Evolutionary conservation across 164 flowering plant genomes (phyloP).

Genomic region (Warburgia ugandensis): DNA sequence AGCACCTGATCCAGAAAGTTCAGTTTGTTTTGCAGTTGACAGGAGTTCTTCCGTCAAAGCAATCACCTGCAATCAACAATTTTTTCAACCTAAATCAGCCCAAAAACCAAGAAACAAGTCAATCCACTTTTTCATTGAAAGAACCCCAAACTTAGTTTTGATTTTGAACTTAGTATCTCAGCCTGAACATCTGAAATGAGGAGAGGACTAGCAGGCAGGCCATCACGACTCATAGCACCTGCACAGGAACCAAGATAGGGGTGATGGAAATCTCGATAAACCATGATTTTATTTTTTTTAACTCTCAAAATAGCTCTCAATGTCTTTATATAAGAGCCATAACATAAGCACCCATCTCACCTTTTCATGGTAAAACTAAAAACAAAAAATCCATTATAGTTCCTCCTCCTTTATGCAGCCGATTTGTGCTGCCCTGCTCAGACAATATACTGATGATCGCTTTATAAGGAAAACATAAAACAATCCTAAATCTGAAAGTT

Average conservation of each 20-base stretch:
- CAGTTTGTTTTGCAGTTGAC: slow-evolving; percentile 74
- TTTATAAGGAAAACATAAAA: slow-evolving; percentile 21
- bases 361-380: slow-evolving; percentile 35
- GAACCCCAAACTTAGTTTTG: slow-evolving; percentile 16
- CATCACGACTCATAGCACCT: slow-evolving; percentile 77
- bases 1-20: slow-evolving; percentile 31
- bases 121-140: slow-evolving; percentile 3
- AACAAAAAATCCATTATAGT: slow-evolving; percentile 15
- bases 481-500: neutral
- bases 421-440: slow-evolving; percentile 32
- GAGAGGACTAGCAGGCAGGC: slow-evolving; percentile 49
- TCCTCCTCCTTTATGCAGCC: slow-evolving; percentile 26
- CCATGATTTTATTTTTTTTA: slow-evolving; percentile 15
- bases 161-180: slow-evolving; percentile 57
- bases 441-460: slow-evolving; percentile 41
- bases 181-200: slow-evolving; percentile 70
- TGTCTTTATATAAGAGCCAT: slow-evolving; percentile 8
- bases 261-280: slow-evolving; percentile 64
- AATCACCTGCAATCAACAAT: slow-evolving; percentile 64
- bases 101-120: slow-evolving; percentile 5
- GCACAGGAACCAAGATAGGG: slow-evolving; percentile 82
- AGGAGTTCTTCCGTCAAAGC: slow-evolving; percentile 88
- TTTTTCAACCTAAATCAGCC: slow-evolving; percentile 13
- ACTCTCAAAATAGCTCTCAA: slow-evolving; percentile 15
- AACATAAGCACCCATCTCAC: slow-evolving; percentile 35